These are phyloP conservation scores for Boletus barrowsii DNA, from an alignment of 768 basidiomycete species.

Conservation along the genomic window DNA sequence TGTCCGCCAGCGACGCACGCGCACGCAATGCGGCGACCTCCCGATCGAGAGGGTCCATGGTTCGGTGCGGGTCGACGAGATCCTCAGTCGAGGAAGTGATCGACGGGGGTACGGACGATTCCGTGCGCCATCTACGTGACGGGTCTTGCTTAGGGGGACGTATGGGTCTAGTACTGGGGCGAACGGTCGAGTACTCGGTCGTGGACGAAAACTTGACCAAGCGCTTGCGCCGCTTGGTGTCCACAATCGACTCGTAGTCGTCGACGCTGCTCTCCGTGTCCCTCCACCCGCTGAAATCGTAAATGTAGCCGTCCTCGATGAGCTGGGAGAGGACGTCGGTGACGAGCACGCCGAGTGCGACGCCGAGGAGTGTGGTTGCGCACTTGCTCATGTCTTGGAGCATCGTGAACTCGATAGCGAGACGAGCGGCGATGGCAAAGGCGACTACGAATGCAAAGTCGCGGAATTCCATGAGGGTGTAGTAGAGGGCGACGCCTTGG, in stretches of 20 bases:
- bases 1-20: constrained; percentile 77
- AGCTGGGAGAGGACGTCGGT: constrained; percentile 70
- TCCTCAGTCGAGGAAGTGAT: constrained; percentile 67
- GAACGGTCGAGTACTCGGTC: constrained; percentile 32
- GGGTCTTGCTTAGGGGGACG: constrained; percentile 31
- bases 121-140: constrained; percentile 32
- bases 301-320: constrained; percentile 47
- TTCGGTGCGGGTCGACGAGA: constrained; percentile 53
- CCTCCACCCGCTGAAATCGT: constrained; percentile 20
- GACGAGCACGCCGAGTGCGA: constrained; percentile 64
- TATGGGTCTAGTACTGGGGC: constrained; percentile 18
- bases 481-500: constrained; percentile 75
- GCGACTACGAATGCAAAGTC: constrained; percentile 55
- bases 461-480: constrained; percentile 53
- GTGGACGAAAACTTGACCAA: constrained; percentile 46
- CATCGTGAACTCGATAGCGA: constrained; percentile 59
- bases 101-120: constrained; percentile 45
- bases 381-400: constrained; percentile 52
- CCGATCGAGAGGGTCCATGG: constrained; percentile 64
- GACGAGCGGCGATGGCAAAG: constrained; percentile 56
- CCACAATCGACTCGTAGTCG: constrained; percentile 9
- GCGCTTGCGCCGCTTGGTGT: constrained; percentile 36
- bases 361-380: constrained; percentile 60
- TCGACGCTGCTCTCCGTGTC: constrained; percentile 23
- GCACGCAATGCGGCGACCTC: constrained; percentile 75